Percentiles rank a stretch among this genome's conserved stretches.
phyloP scores from a whole-genome alignment of 768 basidiomycete genomes.

The Russula sp. region DNA sequence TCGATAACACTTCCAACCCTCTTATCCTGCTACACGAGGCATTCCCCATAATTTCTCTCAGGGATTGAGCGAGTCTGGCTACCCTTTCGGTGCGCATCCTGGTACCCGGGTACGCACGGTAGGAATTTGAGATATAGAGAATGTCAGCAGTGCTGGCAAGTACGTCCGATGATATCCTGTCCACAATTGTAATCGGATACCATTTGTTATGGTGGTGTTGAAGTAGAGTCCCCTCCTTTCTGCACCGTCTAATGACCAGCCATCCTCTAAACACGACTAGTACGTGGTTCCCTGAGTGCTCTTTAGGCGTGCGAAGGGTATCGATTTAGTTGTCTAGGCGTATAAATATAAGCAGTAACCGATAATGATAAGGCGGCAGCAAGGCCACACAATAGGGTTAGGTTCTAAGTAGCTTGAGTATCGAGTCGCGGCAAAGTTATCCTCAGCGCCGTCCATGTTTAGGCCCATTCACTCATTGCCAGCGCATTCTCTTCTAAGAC shows the following conservation, averaged over 20 bases:
- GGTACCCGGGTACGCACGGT: neutral
- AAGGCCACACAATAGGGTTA: constrained; percentile 4
- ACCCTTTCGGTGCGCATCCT: neutral
- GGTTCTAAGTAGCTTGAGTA: neutral
- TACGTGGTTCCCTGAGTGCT: too few relatives aligned
- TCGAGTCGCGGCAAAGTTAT: neutral
- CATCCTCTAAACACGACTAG: too few relatives aligned
- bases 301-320: too few relatives aligned
- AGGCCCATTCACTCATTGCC: constrained; percentile 1
- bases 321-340: too few relatives aligned
- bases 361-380: neutral
- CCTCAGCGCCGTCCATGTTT: neutral
- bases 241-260: too few relatives aligned
- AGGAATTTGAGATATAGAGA: neutral
- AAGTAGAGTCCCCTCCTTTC: too few relatives aligned
- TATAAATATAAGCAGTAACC: neutral
- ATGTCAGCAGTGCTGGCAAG: neutral
- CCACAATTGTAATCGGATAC: neutral
- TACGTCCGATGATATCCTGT: neutral
- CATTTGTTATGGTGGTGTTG: neutral
- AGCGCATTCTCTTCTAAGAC: neutral
- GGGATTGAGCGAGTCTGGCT: neutral
- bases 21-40: neutral
- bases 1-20: neutral
- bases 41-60: neutral